Evolutionary conservation across 352 stramenopile species (phyloP).

Genomic region (Saprolegnia parasitica): DNA sequence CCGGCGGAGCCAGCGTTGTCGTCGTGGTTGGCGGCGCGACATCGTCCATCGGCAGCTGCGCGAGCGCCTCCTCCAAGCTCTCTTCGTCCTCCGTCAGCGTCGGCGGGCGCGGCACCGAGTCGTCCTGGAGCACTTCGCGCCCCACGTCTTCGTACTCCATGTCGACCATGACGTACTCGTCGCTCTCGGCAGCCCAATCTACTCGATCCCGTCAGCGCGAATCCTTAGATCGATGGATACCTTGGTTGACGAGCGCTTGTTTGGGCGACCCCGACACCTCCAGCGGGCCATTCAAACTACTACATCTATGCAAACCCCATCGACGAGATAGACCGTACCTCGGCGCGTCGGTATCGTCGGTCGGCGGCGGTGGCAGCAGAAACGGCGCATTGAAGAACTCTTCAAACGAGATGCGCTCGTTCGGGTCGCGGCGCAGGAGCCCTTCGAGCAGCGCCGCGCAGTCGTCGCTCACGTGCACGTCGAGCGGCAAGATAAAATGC

Average conservation of each 20-base stretch:
- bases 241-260: slow-evolving; percentile 63
- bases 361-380: slow-evolving; percentile 49
- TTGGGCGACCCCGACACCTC: slow-evolving; percentile 33
- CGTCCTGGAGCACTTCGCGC: slow-evolving; percentile 55
- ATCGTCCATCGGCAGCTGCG: slow-evolving; percentile 7
- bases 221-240: slow-evolving; percentile 32
- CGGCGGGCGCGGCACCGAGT: background rate
- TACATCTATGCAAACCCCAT: background rate
- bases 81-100: slow-evolving; percentile 2
- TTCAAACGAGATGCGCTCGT: slow-evolving; percentile 69
- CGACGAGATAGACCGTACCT: slow-evolving; percentile 9
- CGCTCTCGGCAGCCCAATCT: slow-evolving; percentile 65
- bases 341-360: slow-evolving; percentile 29
- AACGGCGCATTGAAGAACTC: slow-evolving; percentile 70
- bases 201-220: slow-evolving; percentile 1
- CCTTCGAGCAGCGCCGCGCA: slow-evolving; percentile 59
- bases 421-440: slow-evolving; percentile 55
- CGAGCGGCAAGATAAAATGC: slow-evolving; percentile 45
- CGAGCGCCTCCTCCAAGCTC: background rate
- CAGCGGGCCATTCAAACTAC: background rate
- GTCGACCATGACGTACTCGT: slow-evolving; percentile 81
- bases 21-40: background rate
- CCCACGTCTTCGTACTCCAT: slow-evolving; percentile 77
- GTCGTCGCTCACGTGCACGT: slow-evolving; percentile 52
- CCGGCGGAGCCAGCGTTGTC: background rate